phyloP scores from a whole-genome alignment of 2,329 filamentous ascomycete genomes.

The Hymenoscyphus linearis region DNA sequence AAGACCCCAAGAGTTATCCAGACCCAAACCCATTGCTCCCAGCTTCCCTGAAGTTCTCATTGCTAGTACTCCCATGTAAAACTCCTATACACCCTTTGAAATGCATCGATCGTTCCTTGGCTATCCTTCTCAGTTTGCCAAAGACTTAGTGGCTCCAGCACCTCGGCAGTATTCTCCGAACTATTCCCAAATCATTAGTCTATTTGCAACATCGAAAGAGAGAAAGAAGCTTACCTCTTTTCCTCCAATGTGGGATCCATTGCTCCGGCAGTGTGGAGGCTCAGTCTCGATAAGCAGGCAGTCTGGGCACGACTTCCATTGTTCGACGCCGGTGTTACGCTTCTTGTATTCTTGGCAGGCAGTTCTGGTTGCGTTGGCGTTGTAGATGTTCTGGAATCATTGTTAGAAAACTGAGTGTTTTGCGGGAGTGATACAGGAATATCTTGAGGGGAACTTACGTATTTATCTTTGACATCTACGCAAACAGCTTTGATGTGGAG shows the following conservation, averaged over 20 bases:
- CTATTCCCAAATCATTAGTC: slow-evolving; percentile 3
- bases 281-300: slow-evolving; percentile 8
- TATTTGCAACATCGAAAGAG: not conserved
- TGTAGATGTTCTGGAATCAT: slow-evolving; percentile 13
- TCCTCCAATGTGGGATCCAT: not conserved
- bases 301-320: slow-evolving; percentile 18
- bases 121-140: not conserved
- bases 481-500: slow-evolving; percentile 20
- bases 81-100: not conserved
- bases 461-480: slow-evolving; percentile 7
- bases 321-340: slow-evolving; percentile 12
- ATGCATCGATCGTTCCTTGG: not conserved
- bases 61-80: not conserved
- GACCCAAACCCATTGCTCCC: no score
- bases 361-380: slow-evolving; percentile 12
- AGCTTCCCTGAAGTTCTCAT: no score
- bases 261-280: not conserved
- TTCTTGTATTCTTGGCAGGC: slow-evolving; percentile 14
- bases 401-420: not conserved
- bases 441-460: not conserved
- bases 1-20: no score
- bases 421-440: not conserved
- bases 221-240: not conserved
- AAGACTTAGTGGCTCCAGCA: slow-evolving; percentile 7
- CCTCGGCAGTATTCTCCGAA: slow-evolving; percentile 13